Conservation (phyloP, 192 early-diverging fungal genomes). For the Mycoemilia scoparia region DNA sequence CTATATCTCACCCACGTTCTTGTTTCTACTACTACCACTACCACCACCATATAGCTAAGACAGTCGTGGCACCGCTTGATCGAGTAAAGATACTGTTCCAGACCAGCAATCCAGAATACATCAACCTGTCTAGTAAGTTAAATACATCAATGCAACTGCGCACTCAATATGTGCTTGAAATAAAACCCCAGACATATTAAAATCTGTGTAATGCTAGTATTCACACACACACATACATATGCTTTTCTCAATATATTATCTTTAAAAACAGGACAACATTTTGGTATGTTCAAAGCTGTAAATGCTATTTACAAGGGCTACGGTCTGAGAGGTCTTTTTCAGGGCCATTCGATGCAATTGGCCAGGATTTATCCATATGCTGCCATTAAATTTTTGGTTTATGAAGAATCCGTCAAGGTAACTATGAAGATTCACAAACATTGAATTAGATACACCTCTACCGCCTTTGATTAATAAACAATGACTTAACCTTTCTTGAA, state of each 20-base stretch:
- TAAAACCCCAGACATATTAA: no score
- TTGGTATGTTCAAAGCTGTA: slow-evolving; percentile 67
- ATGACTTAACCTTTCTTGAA: background rate
- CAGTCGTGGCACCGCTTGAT: slow-evolving; percentile 62
- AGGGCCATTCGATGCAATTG: slow-evolving; percentile 87
- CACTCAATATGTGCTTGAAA: slow-evolving; percentile 2
- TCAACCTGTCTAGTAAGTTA: slow-evolving; percentile 46
- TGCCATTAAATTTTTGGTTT: slow-evolving; percentile 91
- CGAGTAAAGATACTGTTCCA: slow-evolving; percentile 77
- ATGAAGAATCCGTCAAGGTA: slow-evolving; percentile 47
- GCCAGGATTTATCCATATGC: slow-evolving; percentile 93
- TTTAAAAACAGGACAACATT: slow-evolving; percentile 26
- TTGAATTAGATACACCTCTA: no score
- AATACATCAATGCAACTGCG: background rate
- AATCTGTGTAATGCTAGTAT: background rate
- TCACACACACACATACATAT: background rate
- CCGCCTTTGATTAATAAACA: background rate
- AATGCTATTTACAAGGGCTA: slow-evolving; percentile 47
- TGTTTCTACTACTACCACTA: background rate
- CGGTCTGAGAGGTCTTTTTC: slow-evolving; percentile 70
- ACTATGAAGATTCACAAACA: background rate
- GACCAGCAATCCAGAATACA: slow-evolving; percentile 50
- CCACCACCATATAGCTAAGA: slow-evolving; percentile 42
- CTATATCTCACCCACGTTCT: background rate
- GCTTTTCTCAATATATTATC: no score